Conservation (phyloP, 306 rosid species). For the Inga laurina region DNA sequence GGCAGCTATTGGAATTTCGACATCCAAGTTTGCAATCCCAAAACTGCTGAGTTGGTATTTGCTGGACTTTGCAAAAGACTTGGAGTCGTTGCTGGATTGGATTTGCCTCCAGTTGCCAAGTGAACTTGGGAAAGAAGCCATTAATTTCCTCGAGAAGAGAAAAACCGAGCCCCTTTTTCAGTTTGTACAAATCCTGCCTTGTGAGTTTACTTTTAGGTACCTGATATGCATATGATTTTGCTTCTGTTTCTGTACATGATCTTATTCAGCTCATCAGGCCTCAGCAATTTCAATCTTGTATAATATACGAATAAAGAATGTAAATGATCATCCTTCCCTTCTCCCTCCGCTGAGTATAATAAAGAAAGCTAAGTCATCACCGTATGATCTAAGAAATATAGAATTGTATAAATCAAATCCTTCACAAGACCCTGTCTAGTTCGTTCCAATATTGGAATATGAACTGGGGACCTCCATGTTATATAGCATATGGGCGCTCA, state of each 20-base stretch:
- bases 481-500: not conserved
- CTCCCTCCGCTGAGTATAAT: not conserved
- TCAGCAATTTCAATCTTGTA: not conserved
- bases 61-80: conserved; percentile 85
- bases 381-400: not conserved
- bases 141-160: conserved; percentile 62
- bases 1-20: conserved; percentile 81
- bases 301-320: not conserved
- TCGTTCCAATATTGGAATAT: not conserved
- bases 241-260: conserved; percentile 16
- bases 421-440: not conserved
- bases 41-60: conserved; percentile 84
- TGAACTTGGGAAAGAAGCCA: conserved; percentile 87
- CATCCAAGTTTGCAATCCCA: conserved; percentile 69
- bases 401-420: not conserved
- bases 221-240: conserved; percentile 59
- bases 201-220: conserved; percentile 93
- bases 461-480: not conserved
- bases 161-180: conserved; percentile 62
- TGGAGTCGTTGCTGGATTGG: conserved; percentile 93
- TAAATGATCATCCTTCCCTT: not conserved
- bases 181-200: conserved; percentile 76
- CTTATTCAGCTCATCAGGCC: not conserved
- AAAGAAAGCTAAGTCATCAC: not conserved
- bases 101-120: conserved; percentile 88